Conservation (phyloP, 495 filamentous ascomycete species). For the Aspergillus incahuasiensis region DNA sequence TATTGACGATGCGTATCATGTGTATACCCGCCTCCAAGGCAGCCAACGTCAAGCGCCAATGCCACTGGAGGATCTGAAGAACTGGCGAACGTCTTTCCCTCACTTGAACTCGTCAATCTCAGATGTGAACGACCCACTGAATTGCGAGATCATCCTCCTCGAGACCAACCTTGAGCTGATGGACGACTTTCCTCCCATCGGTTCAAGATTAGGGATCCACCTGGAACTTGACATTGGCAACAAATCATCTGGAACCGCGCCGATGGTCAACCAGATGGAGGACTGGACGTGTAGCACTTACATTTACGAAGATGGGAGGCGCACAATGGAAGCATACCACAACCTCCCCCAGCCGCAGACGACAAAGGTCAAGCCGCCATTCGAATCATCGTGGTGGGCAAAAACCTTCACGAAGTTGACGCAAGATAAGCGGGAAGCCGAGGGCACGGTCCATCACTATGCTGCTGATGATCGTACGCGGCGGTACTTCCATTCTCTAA, state of each 20-base stretch:
- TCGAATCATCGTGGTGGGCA: conserved; percentile 50
- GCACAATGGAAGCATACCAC: conserved; percentile 30
- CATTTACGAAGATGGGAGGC: conserved; percentile 41
- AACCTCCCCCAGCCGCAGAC: conserved; percentile 33
- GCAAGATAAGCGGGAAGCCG: conserved; percentile 34
- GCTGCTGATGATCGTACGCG: conserved; percentile 37
- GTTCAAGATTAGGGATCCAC: conserved; percentile 41
- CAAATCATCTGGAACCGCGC: conserved; percentile 32
- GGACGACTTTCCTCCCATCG: conserved; percentile 38
- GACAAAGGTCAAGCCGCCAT: conserved; percentile 42
- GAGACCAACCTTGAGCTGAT: conserved; percentile 47
- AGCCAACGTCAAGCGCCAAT: conserved; percentile 37
- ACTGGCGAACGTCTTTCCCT: conserved; percentile 47
- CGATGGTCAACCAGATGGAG: conserved; percentile 39
- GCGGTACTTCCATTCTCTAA: conserved; percentile 39
- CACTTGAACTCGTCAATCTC: conserved; percentile 35
- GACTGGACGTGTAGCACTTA: conserved; percentile 46
- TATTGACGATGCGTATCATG: conserved; percentile 42
- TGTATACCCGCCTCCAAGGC: conserved; percentile 47
- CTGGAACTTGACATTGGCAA: conserved; percentile 41
- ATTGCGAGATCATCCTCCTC: conserved; percentile 47
- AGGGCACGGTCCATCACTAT: conserved; percentile 32
- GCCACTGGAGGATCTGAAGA: conserved; percentile 37
- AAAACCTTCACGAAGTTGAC: conserved; percentile 40
- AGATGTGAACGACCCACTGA: conserved; percentile 29